Evolutionary conservation across 495 filamentous ascomycete genomes (phyloP).

Genomic region (Parmelia sp.): DNA sequence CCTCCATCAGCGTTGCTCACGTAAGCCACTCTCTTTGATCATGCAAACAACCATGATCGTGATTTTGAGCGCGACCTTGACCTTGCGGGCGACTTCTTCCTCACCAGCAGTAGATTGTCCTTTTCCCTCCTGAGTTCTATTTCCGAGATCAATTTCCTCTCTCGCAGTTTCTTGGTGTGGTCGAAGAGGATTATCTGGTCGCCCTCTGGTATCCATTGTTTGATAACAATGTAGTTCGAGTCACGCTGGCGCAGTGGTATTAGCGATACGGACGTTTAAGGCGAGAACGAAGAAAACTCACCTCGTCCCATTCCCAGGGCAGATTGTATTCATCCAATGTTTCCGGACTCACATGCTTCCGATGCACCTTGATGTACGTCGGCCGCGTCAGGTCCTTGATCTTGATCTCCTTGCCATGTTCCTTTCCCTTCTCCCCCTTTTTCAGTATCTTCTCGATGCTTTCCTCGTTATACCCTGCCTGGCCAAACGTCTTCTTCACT

Average conservation of each 20-base stretch:
- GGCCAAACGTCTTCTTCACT: slow-evolving; percentile 19
- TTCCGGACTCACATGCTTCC: slow-evolving; percentile 45
- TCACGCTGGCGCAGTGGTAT: slow-evolving; percentile 43
- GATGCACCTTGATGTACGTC: slow-evolving; percentile 50
- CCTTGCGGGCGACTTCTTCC: slow-evolving; percentile 46
- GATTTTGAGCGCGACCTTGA: slow-evolving; percentile 16
- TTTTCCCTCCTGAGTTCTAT: slow-evolving; percentile 43
- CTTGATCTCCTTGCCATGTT: slow-evolving; percentile 7
- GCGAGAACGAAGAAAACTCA: slow-evolving; percentile 13
- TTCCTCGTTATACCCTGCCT: slow-evolving; percentile 24
- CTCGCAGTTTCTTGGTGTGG: slow-evolving; percentile 59
- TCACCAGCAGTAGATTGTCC: slow-evolving; percentile 54
- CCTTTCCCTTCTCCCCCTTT: slow-evolving; percentile 13
- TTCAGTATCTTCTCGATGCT: slow-evolving; percentile 22
- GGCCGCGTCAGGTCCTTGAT: slow-evolving; percentile 28
- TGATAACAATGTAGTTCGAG: slow-evolving; percentile 67
- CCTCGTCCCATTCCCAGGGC: slow-evolving; percentile 43
- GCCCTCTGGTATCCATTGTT: slow-evolving; percentile 64
- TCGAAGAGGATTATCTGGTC: slow-evolving; percentile 67
- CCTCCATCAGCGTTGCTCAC: neutral
- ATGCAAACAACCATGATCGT: slow-evolving; percentile 24
- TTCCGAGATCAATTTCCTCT: slow-evolving; percentile 42
- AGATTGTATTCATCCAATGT: slow-evolving; percentile 41
- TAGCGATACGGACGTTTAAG: neutral
- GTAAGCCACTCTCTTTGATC: slow-evolving; percentile 19